phyloP scores from a whole-genome alignment of 169 alveolate species.

The Plasmodium coatneyi region DNA sequence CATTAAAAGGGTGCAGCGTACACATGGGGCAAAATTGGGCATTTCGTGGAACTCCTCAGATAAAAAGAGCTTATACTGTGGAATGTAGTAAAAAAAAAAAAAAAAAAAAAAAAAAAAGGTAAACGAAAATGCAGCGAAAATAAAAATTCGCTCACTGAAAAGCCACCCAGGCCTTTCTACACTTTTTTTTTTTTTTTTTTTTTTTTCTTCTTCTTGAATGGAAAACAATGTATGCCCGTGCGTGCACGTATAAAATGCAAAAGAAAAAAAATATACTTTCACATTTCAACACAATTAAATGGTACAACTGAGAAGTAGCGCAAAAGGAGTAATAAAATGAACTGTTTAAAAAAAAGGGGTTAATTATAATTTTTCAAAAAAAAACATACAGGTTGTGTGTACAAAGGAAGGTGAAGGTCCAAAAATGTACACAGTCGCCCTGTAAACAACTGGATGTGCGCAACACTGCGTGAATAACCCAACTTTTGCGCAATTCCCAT shows the following conservation, averaged over 20 bases:
- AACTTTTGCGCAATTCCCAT: neutral
- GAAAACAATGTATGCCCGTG: neutral
- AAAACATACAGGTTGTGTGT: neutral
- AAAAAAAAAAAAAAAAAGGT: neutral
- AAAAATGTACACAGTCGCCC: neutral
- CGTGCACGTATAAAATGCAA: neutral
- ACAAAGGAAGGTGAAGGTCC: neutral
- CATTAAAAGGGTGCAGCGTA: neutral
- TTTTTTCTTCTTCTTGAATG: neutral
- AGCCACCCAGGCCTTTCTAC: neutral
- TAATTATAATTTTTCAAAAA: conserved; percentile 13
- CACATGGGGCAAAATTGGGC: neutral
- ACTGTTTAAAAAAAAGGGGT: neutral
- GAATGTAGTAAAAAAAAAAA: neutral
- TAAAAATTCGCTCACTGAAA: neutral
- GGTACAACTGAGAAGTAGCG: neutral
- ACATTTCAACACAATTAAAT: neutral
- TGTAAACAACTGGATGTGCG: neutral
- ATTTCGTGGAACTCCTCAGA: neutral
- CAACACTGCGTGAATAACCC: neutral
- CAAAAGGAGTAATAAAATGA: neutral
- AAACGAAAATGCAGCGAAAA: neutral
- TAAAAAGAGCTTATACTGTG: neutral
- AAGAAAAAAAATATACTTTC: neutral
- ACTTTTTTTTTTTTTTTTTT: neutral